Evolutionary conservation across 2,329 filamentous ascomycete species (phyloP).

Genomic region (Alternaria sp.): DNA sequence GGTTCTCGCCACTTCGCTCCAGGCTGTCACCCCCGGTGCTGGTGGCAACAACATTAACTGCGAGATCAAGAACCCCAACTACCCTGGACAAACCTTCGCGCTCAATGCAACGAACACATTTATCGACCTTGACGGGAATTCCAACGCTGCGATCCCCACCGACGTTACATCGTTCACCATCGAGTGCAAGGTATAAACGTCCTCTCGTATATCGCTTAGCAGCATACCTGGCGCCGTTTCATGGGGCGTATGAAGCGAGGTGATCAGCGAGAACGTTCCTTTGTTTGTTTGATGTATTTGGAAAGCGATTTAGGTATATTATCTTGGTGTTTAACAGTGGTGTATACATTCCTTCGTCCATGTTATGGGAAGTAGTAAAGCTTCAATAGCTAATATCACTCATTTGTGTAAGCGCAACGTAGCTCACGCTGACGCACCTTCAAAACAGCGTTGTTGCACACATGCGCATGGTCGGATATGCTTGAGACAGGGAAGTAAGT

Average conservation of each 20-base stretch:
- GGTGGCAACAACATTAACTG: slow-evolving; percentile 5
- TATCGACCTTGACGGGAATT: slow-evolving; percentile 17
- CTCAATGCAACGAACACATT: slow-evolving; percentile 21
- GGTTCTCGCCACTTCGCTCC: slow-evolving; percentile 6
- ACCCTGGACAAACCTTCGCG: neutral
- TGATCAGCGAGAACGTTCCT: neutral
- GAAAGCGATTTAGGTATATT: neutral
- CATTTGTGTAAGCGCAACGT: neutral
- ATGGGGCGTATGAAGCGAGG: neutral
- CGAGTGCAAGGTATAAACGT: slow-evolving; percentile 8
- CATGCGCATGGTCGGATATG: neutral
- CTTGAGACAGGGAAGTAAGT: neutral
- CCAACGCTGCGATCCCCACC: neutral
- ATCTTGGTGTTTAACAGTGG: neutral
- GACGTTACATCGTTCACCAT: slow-evolving; percentile 7
- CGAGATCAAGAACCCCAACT: neutral
- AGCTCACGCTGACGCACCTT: neutral
- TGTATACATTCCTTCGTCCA: slow-evolving; percentile 2
- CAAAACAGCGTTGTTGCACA: neutral
- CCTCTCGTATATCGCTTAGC: neutral
- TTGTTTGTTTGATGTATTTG: neutral
- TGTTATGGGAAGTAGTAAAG: neutral
- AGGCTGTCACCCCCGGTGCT: slow-evolving; percentile 8
- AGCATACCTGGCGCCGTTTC: neutral
- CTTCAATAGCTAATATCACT: slow-evolving; percentile 6